Conservation (phyloP, 768 basidiomycete species). For the Russula sp. region DNA sequence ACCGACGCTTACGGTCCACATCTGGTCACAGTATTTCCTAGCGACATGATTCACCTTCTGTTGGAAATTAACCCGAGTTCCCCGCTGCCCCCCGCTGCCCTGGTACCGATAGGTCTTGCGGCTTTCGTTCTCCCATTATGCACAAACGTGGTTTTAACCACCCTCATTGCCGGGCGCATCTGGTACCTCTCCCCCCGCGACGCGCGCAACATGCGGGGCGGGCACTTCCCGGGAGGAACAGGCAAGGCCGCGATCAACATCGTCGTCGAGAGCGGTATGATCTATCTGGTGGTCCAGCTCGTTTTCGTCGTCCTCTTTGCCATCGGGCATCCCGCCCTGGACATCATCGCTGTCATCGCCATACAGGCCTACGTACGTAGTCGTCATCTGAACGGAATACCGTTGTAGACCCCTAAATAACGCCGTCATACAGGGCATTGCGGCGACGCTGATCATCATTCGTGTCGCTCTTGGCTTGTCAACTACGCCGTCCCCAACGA, state of each 20-base stretch:
- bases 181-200: slow-evolving; percentile 25
- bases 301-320: slow-evolving; percentile 37
- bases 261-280: slow-evolving; percentile 34
- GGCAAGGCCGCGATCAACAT: slow-evolving; percentile 27
- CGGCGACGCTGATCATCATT: slow-evolving; percentile 8
- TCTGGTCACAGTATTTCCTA: neutral
- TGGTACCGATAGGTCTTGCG: slow-evolving; percentile 31
- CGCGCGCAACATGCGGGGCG: slow-evolving; percentile 5
- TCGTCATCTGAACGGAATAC: neutral
- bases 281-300: slow-evolving; percentile 36
- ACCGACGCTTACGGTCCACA: neutral
- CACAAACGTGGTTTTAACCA: slow-evolving; percentile 37
- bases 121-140: slow-evolving; percentile 34
- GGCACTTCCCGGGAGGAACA: neutral
- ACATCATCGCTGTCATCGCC: slow-evolving; percentile 32
- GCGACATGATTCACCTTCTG: neutral
- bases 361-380: slow-evolving; percentile 35
- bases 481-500: neutral
- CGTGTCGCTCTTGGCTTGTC: slow-evolving; percentile 12
- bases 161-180: slow-evolving; percentile 36
- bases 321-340: slow-evolving; percentile 29
- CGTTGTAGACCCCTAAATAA: no score
- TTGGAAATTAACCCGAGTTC: neutral
- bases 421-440: slow-evolving; percentile 6
- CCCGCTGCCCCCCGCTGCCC: neutral